A percentile compares a stretch with the other conserved stretches of the same genome.
phyloP scores from a whole-genome alignment of 805 yeast species.

The Hanseniaspora jakobsenii region DNA sequence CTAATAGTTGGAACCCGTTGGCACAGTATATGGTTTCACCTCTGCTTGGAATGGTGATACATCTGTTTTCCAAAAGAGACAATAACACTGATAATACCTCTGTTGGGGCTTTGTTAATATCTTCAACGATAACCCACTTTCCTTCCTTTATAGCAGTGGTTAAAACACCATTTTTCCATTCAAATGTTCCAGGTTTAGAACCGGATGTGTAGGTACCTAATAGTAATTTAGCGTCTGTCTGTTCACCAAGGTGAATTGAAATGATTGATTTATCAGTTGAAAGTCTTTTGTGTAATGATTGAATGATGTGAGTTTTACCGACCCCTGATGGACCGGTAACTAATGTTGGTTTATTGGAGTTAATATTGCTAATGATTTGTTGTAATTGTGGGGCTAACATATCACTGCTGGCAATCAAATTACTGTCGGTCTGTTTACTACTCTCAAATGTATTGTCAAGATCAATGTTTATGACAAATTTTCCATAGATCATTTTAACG shows the following conservation, averaged over 20 bases:
- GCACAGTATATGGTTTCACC: constrained; percentile 78
- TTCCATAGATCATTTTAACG: constrained; percentile 14
- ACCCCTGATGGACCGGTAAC: constrained; percentile 76
- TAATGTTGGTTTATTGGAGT: constrained; percentile 57
- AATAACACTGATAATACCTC: constrained; percentile 79
- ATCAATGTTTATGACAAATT: constrained; percentile 11
- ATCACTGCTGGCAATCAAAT: constrained; percentile 3
- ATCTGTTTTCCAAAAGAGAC: constrained; percentile 73
- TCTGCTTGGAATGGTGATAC: constrained; percentile 76
- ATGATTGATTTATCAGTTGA: constrained; percentile 51
- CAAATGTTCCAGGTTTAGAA: constrained; percentile 83
- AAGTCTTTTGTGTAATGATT: constrained; percentile 53
- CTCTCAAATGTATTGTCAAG: neutral
- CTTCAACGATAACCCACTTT: constrained; percentile 90
- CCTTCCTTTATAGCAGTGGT: constrained; percentile 90
- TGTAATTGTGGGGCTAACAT: constrained; percentile 13
- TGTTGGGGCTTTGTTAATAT: constrained; percentile 94
- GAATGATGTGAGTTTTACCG: constrained; percentile 80
- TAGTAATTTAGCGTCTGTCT: constrained; percentile 85
- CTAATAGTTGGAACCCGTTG: constrained; percentile 74
- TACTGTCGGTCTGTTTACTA: constrained; percentile 1
- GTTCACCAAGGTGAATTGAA: constrained; percentile 88
- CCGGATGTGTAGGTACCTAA: constrained; percentile 93
- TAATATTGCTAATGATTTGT: constrained; percentile 50
- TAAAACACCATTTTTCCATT: constrained; percentile 90